Evolutionary conservation across 176 grass and related monocot genomes (phyloP).

Genomic region (Elymus sibiricus): DNA sequence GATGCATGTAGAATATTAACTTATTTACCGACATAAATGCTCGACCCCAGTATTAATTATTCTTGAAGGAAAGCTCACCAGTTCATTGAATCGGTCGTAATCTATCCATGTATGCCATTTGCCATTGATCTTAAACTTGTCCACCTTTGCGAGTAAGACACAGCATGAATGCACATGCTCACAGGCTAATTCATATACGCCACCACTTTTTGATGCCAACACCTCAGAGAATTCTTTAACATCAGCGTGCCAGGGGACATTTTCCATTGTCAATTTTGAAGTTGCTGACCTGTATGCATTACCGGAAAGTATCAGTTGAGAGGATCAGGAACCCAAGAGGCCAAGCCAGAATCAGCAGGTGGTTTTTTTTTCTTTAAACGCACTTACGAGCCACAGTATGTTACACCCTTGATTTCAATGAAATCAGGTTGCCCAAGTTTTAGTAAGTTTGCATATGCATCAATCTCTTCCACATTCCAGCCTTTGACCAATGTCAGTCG

Average conservation of each 20-base stretch:
- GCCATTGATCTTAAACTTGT: constrained; percentile 84
- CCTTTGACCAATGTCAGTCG: constrained; percentile 96
- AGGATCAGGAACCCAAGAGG: background rate
- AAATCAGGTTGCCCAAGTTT: constrained; percentile 82
- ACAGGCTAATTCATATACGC: constrained; percentile 78
- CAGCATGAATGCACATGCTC: constrained; percentile 97
- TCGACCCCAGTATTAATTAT: background rate
- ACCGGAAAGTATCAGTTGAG: background rate
- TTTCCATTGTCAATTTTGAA: constrained; percentile 99
- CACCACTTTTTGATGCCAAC: constrained; percentile 72
- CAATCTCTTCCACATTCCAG: constrained; percentile 92
- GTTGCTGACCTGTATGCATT: constrained; percentile 65
- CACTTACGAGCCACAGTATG: constrained; percentile 95
- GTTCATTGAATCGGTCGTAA: constrained; percentile 82
- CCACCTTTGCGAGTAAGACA: constrained; percentile 77
- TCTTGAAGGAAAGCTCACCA: constrained; percentile 52
- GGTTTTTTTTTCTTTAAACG: background rate
- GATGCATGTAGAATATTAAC: background rate
- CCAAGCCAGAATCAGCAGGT: background rate
- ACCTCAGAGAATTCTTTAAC: constrained; percentile 88
- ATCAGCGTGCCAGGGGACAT: constrained; percentile 96
- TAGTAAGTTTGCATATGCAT: constrained; percentile 85
- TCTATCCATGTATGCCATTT: constrained; percentile 98
- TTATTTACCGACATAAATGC: background rate
- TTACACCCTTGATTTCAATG: constrained; percentile 98